Evolutionary conservation across 139 green algal species (phyloP).

Genomic region (Gonium pectorale): DNA sequence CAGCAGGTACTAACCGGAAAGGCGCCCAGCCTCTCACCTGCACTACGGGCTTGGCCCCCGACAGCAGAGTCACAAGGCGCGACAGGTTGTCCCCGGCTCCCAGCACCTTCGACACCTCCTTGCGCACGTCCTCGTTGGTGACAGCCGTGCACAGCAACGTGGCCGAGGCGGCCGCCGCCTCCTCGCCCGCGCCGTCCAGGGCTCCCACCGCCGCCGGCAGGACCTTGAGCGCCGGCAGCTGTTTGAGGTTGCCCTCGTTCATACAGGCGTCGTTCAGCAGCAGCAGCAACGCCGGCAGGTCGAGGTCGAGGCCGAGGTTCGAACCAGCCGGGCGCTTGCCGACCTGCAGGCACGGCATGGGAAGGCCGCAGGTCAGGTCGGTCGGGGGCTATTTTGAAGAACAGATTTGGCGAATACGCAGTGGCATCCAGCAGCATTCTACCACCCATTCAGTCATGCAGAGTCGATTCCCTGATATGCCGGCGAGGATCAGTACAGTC

Average conservation of each 20-base stretch:
- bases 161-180: constrained; percentile 25
- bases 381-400: too few relatives aligned
- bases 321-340: not conserved
- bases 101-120: constrained; percentile 52
- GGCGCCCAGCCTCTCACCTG: not conserved
- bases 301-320: not conserved
- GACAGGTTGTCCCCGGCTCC: not conserved
- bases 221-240: constrained; percentile 39
- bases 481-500: too few relatives aligned
- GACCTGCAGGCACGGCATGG: not conserved
- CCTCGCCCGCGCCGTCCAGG: not conserved
- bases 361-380: too few relatives aligned
- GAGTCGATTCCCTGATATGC: too few relatives aligned
- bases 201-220: constrained; percentile 16
- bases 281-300: constrained; percentile 7
- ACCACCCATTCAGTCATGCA: too few relatives aligned
- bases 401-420: too few relatives aligned
- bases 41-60: not conserved
- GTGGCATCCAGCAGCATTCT: too few relatives aligned
- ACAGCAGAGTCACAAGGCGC: constrained; percentile 45
- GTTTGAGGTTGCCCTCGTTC: constrained; percentile 65
- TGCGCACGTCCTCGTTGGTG: constrained; percentile 49
- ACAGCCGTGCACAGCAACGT: constrained; percentile 59
- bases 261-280: constrained; percentile 53
- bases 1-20: not conserved